Evolutionary conservation across 805 yeast species (phyloP).

Genomic region (Saccharomycopsis sp.): DNA sequence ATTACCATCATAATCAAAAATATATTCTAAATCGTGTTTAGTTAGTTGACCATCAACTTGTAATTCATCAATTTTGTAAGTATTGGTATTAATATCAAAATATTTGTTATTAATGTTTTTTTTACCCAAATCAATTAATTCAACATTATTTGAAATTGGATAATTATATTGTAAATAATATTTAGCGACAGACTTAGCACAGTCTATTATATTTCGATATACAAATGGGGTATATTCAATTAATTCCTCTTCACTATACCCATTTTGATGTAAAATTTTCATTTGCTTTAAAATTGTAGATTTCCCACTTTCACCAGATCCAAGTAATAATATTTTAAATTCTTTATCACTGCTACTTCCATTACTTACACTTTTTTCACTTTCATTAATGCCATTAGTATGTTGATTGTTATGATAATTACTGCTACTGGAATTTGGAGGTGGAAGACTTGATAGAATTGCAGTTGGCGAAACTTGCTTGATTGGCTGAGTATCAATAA

Average conservation of each 20-base stretch:
- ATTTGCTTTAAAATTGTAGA: slow-evolving; percentile 77
- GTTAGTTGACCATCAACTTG: slow-evolving; percentile 20
- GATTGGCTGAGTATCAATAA: no score
- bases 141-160: slow-evolving; percentile 28
- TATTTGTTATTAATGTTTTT: not conserved
- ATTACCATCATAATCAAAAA: slow-evolving; percentile 41
- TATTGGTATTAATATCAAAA: slow-evolving; percentile 5
- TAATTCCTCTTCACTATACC: slow-evolving; percentile 64
- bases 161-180: slow-evolving; percentile 50
- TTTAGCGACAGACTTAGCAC: slow-evolving; percentile 61
- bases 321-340: slow-evolving; percentile 67
- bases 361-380: not conserved
- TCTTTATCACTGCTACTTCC: slow-evolving; percentile 35
- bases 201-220: slow-evolving; percentile 67
- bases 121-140: slow-evolving; percentile 22
- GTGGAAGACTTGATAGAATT: no score
- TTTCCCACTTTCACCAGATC: slow-evolving; percentile 87
- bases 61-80: not conserved
- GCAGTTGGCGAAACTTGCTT: no score
- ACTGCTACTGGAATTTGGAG: no score
- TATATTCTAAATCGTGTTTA: slow-evolving; percentile 35
- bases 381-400: not conserved
- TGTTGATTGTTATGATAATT: not conserved
- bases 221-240: slow-evolving; percentile 73
- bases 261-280: slow-evolving; percentile 69